Conservation (phyloP, 73 alveolate species). For the Paramecium caudatum region DNA sequence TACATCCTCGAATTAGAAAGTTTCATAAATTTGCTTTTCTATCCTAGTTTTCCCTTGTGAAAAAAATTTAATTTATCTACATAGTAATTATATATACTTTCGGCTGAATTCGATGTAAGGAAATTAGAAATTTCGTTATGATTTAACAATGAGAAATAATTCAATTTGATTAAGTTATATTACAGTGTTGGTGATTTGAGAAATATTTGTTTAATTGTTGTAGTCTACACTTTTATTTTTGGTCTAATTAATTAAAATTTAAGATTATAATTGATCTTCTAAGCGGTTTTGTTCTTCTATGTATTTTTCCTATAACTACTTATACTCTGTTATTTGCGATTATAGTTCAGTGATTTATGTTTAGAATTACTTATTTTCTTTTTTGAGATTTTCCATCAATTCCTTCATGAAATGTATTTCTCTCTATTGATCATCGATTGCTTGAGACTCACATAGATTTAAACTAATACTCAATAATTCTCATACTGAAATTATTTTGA, state of each 20-base stretch:
- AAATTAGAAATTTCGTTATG: background rate
- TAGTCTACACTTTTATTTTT: conserved; percentile 41
- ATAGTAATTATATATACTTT: background rate
- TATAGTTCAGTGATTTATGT: background rate
- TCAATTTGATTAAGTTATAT: conserved; percentile 8
- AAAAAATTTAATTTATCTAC: conserved; percentile 4
- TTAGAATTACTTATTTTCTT: background rate
- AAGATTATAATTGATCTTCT: conserved; percentile 10
- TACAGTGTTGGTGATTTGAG: background rate
- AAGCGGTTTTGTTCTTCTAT: background rate
- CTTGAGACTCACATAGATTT: conserved; percentile 25
- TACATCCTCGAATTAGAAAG: background rate
- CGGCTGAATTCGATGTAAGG: conserved; percentile 6
- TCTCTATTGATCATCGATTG: conserved; percentile 16
- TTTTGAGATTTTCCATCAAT: background rate
- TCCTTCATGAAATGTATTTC: background rate
- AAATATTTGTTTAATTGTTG: background rate
- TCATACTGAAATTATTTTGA: conserved; percentile 31
- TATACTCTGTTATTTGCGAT: background rate
- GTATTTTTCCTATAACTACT: background rate
- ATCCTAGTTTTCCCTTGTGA: background rate
- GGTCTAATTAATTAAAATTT: conserved; percentile 1
- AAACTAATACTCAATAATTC: conserved; percentile 49
- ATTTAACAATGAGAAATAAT: background rate
- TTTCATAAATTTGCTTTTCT: conserved; percentile 2